Conservation (phyloP, 345 rosid species). For the Microthlaspi erraticum region DNA sequence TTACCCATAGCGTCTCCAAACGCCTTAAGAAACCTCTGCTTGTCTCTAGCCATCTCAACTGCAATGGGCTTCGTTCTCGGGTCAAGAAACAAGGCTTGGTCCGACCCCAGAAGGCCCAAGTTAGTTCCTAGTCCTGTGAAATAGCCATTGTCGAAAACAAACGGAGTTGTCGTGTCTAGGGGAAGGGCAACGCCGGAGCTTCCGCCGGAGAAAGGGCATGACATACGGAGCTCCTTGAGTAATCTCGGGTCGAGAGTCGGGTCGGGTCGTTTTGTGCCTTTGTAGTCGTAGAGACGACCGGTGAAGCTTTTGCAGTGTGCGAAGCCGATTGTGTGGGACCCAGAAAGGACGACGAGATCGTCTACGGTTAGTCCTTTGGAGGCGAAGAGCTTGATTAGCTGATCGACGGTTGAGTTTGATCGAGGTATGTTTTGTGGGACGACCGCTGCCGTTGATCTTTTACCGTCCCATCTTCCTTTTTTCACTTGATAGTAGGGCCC, state of each 20-base stretch:
- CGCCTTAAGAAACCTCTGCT: constrained; percentile 62
- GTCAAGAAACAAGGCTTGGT: constrained; percentile 66
- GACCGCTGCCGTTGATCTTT: constrained; percentile 62
- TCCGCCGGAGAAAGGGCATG: constrained; percentile 65
- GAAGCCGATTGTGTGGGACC: constrained; percentile 86
- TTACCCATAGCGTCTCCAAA: constrained; percentile 79
- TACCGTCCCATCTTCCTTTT: constrained; percentile 86
- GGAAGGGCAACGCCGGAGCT: constrained; percentile 61
- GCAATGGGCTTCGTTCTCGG: constrained; percentile 63
- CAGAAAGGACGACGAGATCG: constrained; percentile 80
- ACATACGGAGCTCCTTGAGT: constrained; percentile 70
- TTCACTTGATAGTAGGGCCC: constrained; percentile 85
- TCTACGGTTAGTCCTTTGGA: constrained; percentile 67
- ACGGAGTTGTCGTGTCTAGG: constrained; percentile 78
- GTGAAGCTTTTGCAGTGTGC: constrained; percentile 71
- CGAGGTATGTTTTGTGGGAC: constrained; percentile 60
- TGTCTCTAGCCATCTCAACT: constrained; percentile 56
- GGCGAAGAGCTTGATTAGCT: constrained; percentile 65
- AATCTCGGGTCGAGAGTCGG: constrained; percentile 64
- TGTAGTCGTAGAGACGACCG: constrained; percentile 63
- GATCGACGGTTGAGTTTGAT: constrained; percentile 74
- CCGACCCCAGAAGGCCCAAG: constrained; percentile 69
- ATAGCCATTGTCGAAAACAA: constrained; percentile 70
- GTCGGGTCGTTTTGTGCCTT: constrained; percentile 65
- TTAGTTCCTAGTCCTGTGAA: constrained; percentile 58